Evolutionary conservation across 2,329 filamentous ascomycete genomes (phyloP), one percentile per base, ranked within the genome.

Genomic region (Calycina herbarum): DNA sequence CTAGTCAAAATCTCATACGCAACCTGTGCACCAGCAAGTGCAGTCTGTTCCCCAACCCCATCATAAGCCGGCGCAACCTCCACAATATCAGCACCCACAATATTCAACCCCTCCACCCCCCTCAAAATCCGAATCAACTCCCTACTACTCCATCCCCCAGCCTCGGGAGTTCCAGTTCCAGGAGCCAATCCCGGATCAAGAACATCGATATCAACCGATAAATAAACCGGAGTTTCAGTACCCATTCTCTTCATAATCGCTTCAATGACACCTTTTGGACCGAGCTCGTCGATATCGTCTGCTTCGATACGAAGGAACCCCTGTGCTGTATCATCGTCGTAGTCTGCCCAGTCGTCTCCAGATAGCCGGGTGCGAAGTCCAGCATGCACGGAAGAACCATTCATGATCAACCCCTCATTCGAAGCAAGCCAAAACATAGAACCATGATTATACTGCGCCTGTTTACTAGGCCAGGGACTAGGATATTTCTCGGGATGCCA

Each of bases 341-440:
- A 91, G 75, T 91, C 90, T 2, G 79, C 81, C 72, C 84, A 89
- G 72, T 87, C 87, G 56, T 80, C 79, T 51, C 88, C 89, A 0
- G 86, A 87, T 5, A 97, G 82, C 1, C 92, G 84, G 0, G 92
- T 96, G 57, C 93, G 88, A 61, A 96, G 81, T 1, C 93, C 93
- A 0, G 92, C 93, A 77, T 97, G 93, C 5, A 95, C 91, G 27
- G 87, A 91, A 0, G 86, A 89, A 15, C 82, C 80, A 77, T 94
- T 94, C 67, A 86, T 83, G 65, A 96, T 88, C 31, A 97, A 80
- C 0, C 91, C 92, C 77, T 96, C 93, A 35, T 88, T 87, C 59
- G 89, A 88, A 5, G 93, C 93, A 71, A 94, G 85, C 90, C 92
- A 94, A 82, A 96, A 96, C 88, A 96, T 95, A 71, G 87, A 92